Base-by-base conservation (phyloP, 257 asterid genomes). In the Solanum corneliomulleri region DNA sequence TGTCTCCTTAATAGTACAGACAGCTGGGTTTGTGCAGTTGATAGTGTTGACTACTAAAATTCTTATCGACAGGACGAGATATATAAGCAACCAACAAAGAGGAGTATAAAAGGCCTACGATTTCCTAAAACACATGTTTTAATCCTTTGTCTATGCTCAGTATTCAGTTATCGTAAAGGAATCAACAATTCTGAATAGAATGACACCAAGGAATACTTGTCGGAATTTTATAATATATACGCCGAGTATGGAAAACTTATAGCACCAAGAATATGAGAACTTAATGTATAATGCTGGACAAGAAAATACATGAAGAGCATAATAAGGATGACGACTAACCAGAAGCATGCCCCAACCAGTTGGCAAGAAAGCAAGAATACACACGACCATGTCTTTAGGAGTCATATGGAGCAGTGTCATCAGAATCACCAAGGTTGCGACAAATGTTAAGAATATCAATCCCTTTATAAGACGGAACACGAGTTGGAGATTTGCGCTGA, bases 341-440 rank as follows among this genome's bases (percentile, higher is more conserved):
- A 91, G 97, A 88, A 97, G 98, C 87, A 97, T 87, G 85, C 99
- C 98, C 99, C 98, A 97, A 58, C 99, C 98, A 23, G 99, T 95
- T 7, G 98, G 99, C 97, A 97, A 90, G 97, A 97, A 97, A 88
- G 95, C 99, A 18, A 97, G 98, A 87, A 97, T 60, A 91, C 99
- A 97, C 42, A 97, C 98, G 31, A 97, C 80, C 56, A 95, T 92
- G 89, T 97, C 98, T 91, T 85, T 92, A 10, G 89, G 92, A 23
- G 97, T 92, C 98, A 97, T 95, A 90, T 91, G 93, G 25, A 97
- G 93, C 25, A 97, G 92, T 13, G 94, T 95, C 35, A 97, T 91
- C 92, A 97, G 88, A 60, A 93, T 94, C 76, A 88, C 98, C 88
- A 97, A 91, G 90, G 95, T 93, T 41, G 98, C 78, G 60, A 97